These are phyloP conservation scores for Gracilaria domingensis DNA, from an alignment of 23 red algal genomes.

Conservation along the genomic window DNA sequence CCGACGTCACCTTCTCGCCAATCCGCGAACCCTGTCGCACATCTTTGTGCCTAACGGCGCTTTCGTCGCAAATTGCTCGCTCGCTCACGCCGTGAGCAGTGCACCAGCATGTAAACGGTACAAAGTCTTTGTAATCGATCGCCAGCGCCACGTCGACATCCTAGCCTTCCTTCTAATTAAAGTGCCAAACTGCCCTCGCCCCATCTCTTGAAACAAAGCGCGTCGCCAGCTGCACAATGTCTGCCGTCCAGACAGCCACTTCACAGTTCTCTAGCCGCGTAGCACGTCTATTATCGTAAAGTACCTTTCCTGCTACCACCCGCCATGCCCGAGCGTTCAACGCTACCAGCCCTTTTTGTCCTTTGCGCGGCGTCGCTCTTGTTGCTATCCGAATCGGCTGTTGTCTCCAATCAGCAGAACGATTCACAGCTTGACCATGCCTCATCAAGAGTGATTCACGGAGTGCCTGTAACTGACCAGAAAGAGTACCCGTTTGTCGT, in stretches of 20 bases:
- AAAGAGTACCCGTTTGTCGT: constrained; percentile 69
- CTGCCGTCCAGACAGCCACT: neutral
- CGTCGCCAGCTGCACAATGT: neutral
- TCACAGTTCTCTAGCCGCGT: neutral
- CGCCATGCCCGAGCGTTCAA: neutral
- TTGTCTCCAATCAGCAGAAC: neutral
- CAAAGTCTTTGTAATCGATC: constrained; percentile 10
- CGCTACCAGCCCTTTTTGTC: neutral
- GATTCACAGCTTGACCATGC: neutral
- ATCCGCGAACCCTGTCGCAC: no score
- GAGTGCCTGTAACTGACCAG: constrained; percentile 46
- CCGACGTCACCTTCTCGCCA: neutral
- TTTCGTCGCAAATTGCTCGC: neutral
- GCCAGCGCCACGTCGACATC: constrained; percentile 9
- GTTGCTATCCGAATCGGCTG: neutral
- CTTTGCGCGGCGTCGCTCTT: neutral
- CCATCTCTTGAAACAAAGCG: no score
- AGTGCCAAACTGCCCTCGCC: neutral
- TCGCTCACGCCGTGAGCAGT: neutral
- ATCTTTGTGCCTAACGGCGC: neutral
- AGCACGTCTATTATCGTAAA: no score
- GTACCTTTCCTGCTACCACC: neutral
- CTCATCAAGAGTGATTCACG: constrained; percentile 55
- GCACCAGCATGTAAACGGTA: no score
- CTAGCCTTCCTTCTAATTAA: neutral